A percentile compares a stretch with the other conserved stretches of the same genome.
These are phyloP conservation scores for Aspergillus carbonarius DNA, from an alignment of 2,329 filamentous ascomycete species.

Conservation along the genomic window DNA sequence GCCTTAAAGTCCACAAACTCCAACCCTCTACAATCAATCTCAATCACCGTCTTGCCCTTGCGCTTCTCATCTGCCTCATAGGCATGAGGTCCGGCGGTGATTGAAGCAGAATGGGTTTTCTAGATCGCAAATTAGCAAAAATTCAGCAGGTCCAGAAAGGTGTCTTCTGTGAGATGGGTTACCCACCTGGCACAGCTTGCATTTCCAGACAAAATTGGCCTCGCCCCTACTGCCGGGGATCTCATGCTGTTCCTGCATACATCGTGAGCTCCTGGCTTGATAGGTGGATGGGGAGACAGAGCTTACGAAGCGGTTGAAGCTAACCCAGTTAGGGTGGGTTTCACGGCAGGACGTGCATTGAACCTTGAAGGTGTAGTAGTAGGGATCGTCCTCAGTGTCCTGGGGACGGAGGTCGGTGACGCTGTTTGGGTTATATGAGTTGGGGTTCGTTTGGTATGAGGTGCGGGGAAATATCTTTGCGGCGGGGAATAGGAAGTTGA, in stretches of 20 bases:
- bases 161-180: no score
- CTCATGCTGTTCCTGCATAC: slow-evolving; percentile 76
- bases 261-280: not conserved
- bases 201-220: slow-evolving; percentile 99
- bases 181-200: slow-evolving; percentile 92
- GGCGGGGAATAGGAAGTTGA: not conserved
- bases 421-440: slow-evolving; percentile 48
- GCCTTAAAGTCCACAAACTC: slow-evolving; percentile 90
- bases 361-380: slow-evolving; percentile 97
- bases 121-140: slow-evolving; percentile 11
- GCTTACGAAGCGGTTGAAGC: slow-evolving; percentile 83
- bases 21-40: slow-evolving; percentile 89
- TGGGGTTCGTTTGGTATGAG: not conserved
- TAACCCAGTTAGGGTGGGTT: slow-evolving; percentile 80
- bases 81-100: slow-evolving; percentile 69
- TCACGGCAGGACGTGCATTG: slow-evolving; percentile 98
- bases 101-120: slow-evolving; percentile 66
- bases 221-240: slow-evolving; percentile 91
- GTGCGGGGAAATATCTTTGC: slow-evolving; percentile 17
- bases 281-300: not conserved
- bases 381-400: slow-evolving; percentile 77
- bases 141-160: not conserved
- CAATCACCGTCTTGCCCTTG: slow-evolving; percentile 75
- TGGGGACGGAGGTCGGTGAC: slow-evolving; percentile 85
- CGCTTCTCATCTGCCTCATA: slow-evolving; percentile 59